Conservation (phyloP, 1,139 yeast genomes). For the Nakaseomyces uthaithaninus region DNA sequence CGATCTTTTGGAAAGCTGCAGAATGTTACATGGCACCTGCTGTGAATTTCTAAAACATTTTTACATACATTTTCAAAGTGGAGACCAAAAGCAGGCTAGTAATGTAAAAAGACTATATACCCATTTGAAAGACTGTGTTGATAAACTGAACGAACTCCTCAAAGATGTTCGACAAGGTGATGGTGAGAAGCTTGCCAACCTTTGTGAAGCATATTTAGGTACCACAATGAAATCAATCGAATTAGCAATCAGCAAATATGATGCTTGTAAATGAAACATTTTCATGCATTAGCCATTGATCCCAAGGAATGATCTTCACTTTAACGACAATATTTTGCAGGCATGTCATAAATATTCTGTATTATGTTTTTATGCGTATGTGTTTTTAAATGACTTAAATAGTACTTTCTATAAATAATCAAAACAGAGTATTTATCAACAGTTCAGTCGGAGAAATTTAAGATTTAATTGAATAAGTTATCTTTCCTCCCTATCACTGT, state of each 20-base stretch:
- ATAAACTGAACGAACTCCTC: slow-evolving; percentile 24
- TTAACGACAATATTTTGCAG: too few relatives aligned
- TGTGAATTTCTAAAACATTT: slow-evolving; percentile 65
- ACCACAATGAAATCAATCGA: slow-evolving; percentile 25
- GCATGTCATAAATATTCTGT: too few relatives aligned
- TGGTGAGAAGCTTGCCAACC: slow-evolving; percentile 23
- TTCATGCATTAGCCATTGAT: neutral
- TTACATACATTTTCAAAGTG: slow-evolving; percentile 55
- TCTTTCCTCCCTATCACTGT: slow-evolving; percentile 43
- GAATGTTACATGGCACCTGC: slow-evolving; percentile 56
- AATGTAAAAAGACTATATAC: slow-evolving; percentile 41
- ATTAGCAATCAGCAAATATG: slow-evolving; percentile 26
- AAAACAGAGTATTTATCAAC: neutral
- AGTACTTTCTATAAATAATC: neutral
- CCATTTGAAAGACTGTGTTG: slow-evolving; percentile 39
- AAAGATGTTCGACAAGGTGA: slow-evolving; percentile 26
- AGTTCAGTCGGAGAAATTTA: too few relatives aligned
- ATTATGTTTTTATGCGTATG: too few relatives aligned
- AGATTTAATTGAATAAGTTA: slow-evolving; percentile 16
- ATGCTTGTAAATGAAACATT: slow-evolving; percentile 9
- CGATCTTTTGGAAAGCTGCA: slow-evolving; percentile 36
- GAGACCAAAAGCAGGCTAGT: slow-evolving; percentile 45
- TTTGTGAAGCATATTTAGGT: slow-evolving; percentile 24
- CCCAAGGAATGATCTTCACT: too few relatives aligned
- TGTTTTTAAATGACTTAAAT: too few relatives aligned